Conservation (phyloP, 441 rosid genomes). For the Erysimum cheiri region DNA sequence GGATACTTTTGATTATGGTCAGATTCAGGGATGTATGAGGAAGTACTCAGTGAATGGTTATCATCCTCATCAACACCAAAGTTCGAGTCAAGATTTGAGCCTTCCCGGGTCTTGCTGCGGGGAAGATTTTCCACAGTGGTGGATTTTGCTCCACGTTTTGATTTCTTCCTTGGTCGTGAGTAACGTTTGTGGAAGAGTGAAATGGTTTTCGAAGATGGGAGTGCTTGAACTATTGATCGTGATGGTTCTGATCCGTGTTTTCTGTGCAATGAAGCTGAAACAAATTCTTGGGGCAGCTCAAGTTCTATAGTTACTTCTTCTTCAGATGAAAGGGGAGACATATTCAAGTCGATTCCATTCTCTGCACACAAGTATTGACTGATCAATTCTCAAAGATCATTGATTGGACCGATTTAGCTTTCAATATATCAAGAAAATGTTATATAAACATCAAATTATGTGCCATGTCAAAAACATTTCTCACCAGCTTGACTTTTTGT, state of each 20-base stretch:
- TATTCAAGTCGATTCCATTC: slow-evolving; percentile 37
- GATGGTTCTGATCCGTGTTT: slow-evolving; percentile 32
- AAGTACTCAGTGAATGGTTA: not conserved
- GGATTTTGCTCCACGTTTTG: slow-evolving; percentile 24
- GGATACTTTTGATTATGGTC: slow-evolving; percentile 35
- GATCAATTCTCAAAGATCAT: slow-evolving; percentile 3
- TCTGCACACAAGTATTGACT: slow-evolving; percentile 42
- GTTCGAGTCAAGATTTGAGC: slow-evolving; percentile 5
- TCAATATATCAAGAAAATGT: not conserved
- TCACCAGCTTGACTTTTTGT: slow-evolving; percentile 49
- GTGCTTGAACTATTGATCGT: slow-evolving; percentile 55
- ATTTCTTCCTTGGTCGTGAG: slow-evolving; percentile 34
- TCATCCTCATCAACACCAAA: not conserved
- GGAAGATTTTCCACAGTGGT: not conserved
- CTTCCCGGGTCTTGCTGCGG: slow-evolving; percentile 44
- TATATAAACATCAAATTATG: not conserved
- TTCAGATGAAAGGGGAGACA: slow-evolving; percentile 26
- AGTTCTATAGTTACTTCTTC: slow-evolving; percentile 26
- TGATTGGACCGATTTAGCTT: not conserved
- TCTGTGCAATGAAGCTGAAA: slow-evolving; percentile 37
- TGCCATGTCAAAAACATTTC: not conserved
- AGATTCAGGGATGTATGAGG: slow-evolving; percentile 22
- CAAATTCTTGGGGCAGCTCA: slow-evolving; percentile 41
- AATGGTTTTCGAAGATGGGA: slow-evolving; percentile 48
- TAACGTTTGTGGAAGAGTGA: slow-evolving; percentile 29